These are phyloP conservation scores for Fusarium longipes DNA, from an alignment of 2,329 filamentous ascomycete species.

Conservation along the genomic window DNA sequence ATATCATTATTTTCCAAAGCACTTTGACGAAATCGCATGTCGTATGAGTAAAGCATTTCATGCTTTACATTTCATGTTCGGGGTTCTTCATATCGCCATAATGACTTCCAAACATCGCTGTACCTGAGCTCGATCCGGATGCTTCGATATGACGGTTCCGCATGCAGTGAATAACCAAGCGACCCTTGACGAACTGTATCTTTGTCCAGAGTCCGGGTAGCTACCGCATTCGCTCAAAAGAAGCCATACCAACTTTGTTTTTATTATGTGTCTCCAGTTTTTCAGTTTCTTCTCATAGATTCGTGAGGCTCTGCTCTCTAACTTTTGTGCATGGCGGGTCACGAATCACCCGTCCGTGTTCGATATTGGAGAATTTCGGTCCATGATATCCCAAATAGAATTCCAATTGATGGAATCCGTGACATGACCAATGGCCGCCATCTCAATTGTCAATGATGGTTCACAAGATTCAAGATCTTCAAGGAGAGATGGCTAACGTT, in stretches of 20 bases:
- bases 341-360: background rate
- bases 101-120: background rate
- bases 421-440: too few species aligned
- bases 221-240: too few species aligned
- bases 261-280: background rate
- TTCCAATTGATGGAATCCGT: background rate
- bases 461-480: background rate
- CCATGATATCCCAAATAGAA: rapidly evolving
- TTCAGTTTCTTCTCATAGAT: background rate
- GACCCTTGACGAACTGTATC: background rate
- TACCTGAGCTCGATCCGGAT: background rate
- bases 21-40: background rate
- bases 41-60: background rate
- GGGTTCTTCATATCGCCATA: background rate
- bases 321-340: background rate
- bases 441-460: background rate
- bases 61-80: background rate
- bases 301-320: background rate
- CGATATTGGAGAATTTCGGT: background rate
- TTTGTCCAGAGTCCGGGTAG: background rate
- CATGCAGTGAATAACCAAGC: background rate
- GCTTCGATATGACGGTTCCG: background rate
- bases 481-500: background rate
- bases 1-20: conserved; percentile 3
- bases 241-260: too few species aligned